These are phyloP conservation scores for Astrothelium macrocarpum DNA, from an alignment of 495 filamentous ascomycete species.

Conservation along the genomic window DNA sequence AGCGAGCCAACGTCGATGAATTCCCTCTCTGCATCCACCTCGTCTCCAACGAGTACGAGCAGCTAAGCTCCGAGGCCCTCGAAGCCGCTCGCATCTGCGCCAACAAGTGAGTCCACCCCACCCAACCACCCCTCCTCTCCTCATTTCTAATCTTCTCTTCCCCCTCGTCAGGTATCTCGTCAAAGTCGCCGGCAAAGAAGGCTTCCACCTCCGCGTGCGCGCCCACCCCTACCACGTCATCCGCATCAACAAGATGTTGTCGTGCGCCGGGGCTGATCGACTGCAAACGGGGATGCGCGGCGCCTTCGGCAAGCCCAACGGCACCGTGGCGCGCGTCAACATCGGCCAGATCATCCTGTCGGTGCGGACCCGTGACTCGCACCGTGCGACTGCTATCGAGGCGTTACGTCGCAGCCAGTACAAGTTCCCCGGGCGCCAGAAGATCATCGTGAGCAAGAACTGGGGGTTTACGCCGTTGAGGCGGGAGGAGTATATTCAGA, in stretches of 20 bases:
- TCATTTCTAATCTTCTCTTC: not conserved
- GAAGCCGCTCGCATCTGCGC: conserved; percentile 98
- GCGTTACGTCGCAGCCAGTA: conserved; percentile 97
- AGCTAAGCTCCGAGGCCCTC: conserved; percentile 96
- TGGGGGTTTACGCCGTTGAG: conserved; percentile 98
- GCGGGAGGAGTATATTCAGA: conserved; percentile 90
- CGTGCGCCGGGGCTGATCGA: conserved; percentile 98
- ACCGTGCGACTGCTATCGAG: conserved; percentile 90
- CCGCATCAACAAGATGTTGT: conserved; percentile 99
- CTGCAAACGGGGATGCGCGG: conserved; percentile 99
- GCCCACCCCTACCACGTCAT: conserved; percentile 99
- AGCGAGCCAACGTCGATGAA: conserved; percentile 96
- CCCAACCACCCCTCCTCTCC: not conserved
- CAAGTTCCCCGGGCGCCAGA: conserved; percentile 99
- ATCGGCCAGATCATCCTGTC: conserved; percentile 97
- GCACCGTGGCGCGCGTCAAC: conserved; percentile 95
- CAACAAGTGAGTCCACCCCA: conserved; percentile 69
- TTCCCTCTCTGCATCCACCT: conserved; percentile 97
- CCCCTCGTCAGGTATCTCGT: conserved; percentile 84
- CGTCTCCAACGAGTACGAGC: conserved; percentile 99
- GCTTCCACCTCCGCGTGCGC: conserved; percentile 96
- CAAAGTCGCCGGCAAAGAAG: conserved; percentile 95
- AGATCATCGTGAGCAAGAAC: conserved; percentile 99
- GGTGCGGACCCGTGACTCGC: conserved; percentile 87
- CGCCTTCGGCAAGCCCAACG: conserved; percentile 98